phyloP scores from a whole-genome alignment of 139 green algal genomes.

The Medakamo hakoo region DNA sequence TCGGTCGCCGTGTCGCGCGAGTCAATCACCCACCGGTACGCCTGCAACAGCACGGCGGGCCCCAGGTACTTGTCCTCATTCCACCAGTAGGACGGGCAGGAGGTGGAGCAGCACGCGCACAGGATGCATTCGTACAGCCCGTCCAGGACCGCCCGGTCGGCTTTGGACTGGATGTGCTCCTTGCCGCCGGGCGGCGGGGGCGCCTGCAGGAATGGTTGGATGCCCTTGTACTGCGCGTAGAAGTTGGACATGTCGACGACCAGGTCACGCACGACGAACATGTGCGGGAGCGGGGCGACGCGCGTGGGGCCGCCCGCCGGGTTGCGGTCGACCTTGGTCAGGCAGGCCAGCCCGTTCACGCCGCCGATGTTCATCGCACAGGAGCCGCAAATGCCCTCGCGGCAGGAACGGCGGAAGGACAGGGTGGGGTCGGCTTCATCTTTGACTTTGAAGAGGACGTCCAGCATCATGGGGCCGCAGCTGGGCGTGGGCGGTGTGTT shows the following conservation, averaged over 20 bases:
- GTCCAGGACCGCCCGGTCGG: constrained; percentile 84
- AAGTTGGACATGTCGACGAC: constrained; percentile 99
- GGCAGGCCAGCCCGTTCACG: constrained; percentile 87
- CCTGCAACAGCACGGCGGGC: constrained; percentile 81
- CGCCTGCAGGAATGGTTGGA: constrained; percentile 91
- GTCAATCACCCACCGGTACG: constrained; percentile 92
- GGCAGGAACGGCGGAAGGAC: constrained; percentile 80
- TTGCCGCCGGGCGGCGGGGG: constrained; percentile 38
- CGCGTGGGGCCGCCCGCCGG: constrained; percentile 32
- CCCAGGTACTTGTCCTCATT: constrained; percentile 98
- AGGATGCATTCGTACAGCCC: constrained; percentile 99
- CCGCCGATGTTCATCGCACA: constrained; percentile 99
- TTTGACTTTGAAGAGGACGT: constrained; percentile 98
- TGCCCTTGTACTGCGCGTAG: constrained; percentile 97
- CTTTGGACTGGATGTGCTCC: constrained; percentile 82
- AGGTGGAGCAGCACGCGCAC: constrained; percentile 94
- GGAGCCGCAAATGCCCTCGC: constrained; percentile 95
- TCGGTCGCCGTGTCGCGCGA: constrained; percentile 77
- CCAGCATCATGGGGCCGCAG: constrained; percentile 96
- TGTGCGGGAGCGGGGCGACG: constrained; percentile 93
- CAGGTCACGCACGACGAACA: constrained; percentile 93
- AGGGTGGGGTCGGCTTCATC: constrained; percentile 89
- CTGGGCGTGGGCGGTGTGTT: constrained; percentile 16
- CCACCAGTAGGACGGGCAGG: constrained; percentile 97
- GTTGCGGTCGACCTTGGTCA: constrained; percentile 62